Evolutionary conservation across 345 rosid species (phyloP), one percentile per base, ranked within the genome.

Genomic region (Excoecaria cochinchinensis): DNA sequence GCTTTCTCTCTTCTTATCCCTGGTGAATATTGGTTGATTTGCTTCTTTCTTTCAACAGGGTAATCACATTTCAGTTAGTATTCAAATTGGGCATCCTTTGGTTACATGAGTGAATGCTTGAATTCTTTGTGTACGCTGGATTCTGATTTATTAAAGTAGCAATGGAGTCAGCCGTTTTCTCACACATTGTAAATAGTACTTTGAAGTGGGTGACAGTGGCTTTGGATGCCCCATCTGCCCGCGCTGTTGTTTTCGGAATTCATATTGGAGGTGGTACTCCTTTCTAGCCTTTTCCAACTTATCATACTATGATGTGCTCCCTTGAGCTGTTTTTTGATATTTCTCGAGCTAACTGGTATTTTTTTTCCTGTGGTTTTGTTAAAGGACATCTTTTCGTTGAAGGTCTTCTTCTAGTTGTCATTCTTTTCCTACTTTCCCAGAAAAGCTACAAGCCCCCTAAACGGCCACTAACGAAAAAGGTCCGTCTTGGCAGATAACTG

Each of bases 401-500:
- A 85, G 90, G 79, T 25, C 78, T 93, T 82, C 97, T 93, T 73
- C 76, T 91, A 62, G 88, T 89, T 77, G 97, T 90, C 65, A 96
- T 96, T 77, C 82, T 95, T 50, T 84, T 89, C 80, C 87, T 93
- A 16, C 90, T 96, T 74, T 84, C 95, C 57, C 90, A 86, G 65
- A 91, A 96, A 79, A 96, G 98, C 79, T 96, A 90, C 85, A 96
- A 90, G 81, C 99, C 91, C 17, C 99, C 98, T 31, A 91, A 91
- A 81, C 82, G 97, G 59, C 99, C 98, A 0, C 80, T 96, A 77
- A 85, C 97, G 0, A 80, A 89, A 73, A 90, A 96, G 92, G 99
- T 95, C 69, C 36, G 40, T 70, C 6, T n/a, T 16, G 12, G 51
- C 56, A 14, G 22, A 61, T 39, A 22, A 46, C 21, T 63, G 8